Evolutionary conservation across 1,284 basidiomycete genomes (phyloP), one percentile per base, ranked within the genome.

Genomic region (Papiliotrema nemorosa): DNA sequence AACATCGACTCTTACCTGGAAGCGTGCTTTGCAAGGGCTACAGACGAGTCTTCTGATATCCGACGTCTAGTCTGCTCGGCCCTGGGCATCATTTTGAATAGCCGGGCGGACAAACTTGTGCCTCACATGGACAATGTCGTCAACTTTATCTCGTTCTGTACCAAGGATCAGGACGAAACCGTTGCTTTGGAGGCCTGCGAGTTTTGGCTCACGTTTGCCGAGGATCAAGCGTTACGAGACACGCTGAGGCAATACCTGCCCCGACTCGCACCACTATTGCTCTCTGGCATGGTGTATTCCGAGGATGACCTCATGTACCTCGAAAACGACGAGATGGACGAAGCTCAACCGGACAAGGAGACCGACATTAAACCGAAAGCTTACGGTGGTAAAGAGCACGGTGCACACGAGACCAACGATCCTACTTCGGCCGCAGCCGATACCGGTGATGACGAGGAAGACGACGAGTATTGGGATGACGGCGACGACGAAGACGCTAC

Each of bases 141-240:
- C 36, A 91, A 97, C 70, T 99, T 97, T 77, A 98, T 99, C 89
- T 82, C 97, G 35, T 98, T 93, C 77, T 97, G 91, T 33, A 97
- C 91, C 10, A 90, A 93, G 74, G 94, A 97, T 79, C 86, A 88
- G 76, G 89, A 97, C 73, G 91, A 96, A 77, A 85, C 85, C 52
- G 91, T 97, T 47, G 91, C 92, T 3, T 79, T 97, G 37, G 93
- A 97, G 77, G 96, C 96, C 13, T 97, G 92, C 81, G 96, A 99
- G 79, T 98, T 99, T 76, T 98, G 96, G 96, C 82, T 99, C 57
- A 97, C 94, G 1, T 98, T 99, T 68, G 92, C 96, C 16, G 96
- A 99, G 73, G 91, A 97, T 67, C 84, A 85, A 14, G 85, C 89
- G 44, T 80, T 98, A 24, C 84, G 85, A 16, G 83, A 84, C 14